phyloP scores from a whole-genome alignment of 2,329 filamentous ascomycete species.

The Gremmenia infestans region DNA sequence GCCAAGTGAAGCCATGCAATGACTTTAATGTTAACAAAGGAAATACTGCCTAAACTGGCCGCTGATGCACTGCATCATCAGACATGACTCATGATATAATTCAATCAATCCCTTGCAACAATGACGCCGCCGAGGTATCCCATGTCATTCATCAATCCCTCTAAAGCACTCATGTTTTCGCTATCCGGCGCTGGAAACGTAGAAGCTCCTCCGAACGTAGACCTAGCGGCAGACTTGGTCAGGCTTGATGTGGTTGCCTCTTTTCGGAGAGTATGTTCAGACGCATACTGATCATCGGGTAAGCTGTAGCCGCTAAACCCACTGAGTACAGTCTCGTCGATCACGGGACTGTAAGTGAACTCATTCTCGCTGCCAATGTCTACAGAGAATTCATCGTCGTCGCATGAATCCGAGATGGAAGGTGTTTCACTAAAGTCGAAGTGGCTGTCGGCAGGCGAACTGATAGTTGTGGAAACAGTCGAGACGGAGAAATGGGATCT shows the following conservation, averaged over 20 bases:
- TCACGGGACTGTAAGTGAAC: conserved; percentile 19
- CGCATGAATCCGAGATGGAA: conserved; percentile 19
- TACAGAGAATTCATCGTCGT: conserved; percentile 21
- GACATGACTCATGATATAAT: background rate
- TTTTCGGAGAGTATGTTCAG: conserved; percentile 18
- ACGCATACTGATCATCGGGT: conserved; percentile 18
- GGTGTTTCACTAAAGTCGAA: conserved; percentile 21
- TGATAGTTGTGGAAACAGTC: conserved; percentile 24
- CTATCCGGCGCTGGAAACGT: conserved; percentile 22
- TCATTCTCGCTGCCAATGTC: conserved; percentile 24
- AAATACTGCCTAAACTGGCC: background rate
- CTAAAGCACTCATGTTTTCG: conserved; percentile 34
- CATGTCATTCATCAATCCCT: conserved; percentile 45
- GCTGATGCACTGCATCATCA: conserved; percentile 1
- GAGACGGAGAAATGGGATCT: conserved; percentile 29
- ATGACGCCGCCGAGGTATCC: conserved; percentile 46
- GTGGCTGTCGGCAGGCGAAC: conserved; percentile 23
- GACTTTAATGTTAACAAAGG: conserved; percentile 1
- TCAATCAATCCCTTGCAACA: conserved; percentile 13
- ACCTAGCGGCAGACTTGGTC: conserved; percentile 4
- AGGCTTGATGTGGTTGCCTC: conserved; percentile 2
- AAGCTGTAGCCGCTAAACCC: conserved; percentile 23
- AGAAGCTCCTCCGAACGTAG: conserved; percentile 13
- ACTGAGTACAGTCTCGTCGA: conserved; percentile 6
- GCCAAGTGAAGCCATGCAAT: background rate